phyloP scores from a whole-genome alignment of 2,329 filamentous ascomycete genomes.

The Microcyclospora tardicrescens region DNA sequence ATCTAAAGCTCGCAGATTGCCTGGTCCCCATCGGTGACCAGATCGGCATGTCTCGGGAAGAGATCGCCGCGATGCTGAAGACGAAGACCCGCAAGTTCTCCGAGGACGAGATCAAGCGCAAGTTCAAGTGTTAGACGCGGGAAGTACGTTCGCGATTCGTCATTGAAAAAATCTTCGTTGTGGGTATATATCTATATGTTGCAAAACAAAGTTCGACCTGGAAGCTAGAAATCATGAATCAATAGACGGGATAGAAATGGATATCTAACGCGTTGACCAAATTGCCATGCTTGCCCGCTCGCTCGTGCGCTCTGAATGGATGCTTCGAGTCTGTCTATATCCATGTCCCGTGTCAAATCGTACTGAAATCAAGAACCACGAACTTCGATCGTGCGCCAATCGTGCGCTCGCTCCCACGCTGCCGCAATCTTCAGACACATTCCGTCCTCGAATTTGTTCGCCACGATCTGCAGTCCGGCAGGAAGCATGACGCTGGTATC shows the following conservation, averaged over 20 bases:
- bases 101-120: conserved; percentile 49
- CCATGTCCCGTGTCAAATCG: too few relatives aligned
- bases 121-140: conserved; percentile 30
- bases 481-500: conserved; percentile 15
- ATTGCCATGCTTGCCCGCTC: too few relatives aligned
- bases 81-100: conserved; percentile 53
- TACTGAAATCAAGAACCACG: too few relatives aligned
- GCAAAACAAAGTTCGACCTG: too few relatives aligned
- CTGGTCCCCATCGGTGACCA: conserved; percentile 64
- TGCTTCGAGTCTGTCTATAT: too few relatives aligned
- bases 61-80: conserved; percentile 50
- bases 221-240: too few relatives aligned
- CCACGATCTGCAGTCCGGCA: conserved; percentile 21
- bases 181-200: too few relatives aligned
- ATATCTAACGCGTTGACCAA: too few relatives aligned
- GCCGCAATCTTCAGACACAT: conserved; percentile 9
- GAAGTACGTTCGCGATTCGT: too few relatives aligned
- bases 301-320: too few relatives aligned
- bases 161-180: too few relatives aligned
- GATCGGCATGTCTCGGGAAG: conserved; percentile 50
- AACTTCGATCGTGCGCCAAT: conserved; percentile 3
- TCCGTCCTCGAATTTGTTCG: conserved; percentile 8
- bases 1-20: conserved; percentile 53
- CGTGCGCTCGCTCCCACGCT: conserved; percentile 7
- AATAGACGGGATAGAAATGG: too few relatives aligned